Evolutionary conservation across 2,329 filamentous ascomycete genomes (phyloP), one percentile per base, ranked within the genome.

Genomic region (Neopestalotiopsis sp.): DNA sequence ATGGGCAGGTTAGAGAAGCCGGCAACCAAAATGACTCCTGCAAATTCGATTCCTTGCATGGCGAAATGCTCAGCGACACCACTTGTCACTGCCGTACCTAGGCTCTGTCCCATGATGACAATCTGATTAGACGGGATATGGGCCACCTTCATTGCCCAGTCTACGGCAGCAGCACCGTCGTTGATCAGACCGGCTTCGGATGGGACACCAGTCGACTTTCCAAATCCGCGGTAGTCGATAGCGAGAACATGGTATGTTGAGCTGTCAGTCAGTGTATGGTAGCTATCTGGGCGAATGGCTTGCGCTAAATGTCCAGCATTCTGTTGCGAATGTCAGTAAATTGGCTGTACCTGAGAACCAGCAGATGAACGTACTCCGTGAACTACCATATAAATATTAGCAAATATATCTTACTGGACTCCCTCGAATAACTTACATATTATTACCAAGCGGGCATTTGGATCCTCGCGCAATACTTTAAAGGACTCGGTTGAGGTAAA

Each of bases 191-290:
- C 95, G 45, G 87, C 82, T 81, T 98, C 95, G 0, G 90, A 91
- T 0, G 95, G 95, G 4, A 81, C 82, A n/a, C 95, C 94, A 0
- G 91, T 93, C 9, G 93, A 96, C 52, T 89, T 86, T 0, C 94
- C 95, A 74, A 94, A 98, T 6, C 95, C 95, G 20, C 95, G 92
- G 80, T 98, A 98, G 83, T 97, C 94, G 74, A 97, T 90, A 52
- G 94, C 89, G n/a, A 98, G 84, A 59, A 97, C 88, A 77, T 98
- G 95, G 67, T 94, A 90, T 0, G 87, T 88, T 1, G 92, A 92
- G 2, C 91, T 89, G 66, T 92, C 88, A 4, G 94, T 89, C 57
- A 97, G 84, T 59, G 90, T 87, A 74, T 94, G 93, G 78, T 97
- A 97, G 68, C 90, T 92, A 40, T 90, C 86, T 2, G 94, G 91